Evolutionary conservation across 192 early-diverging fungal species (phyloP).

Genomic region (Rhizophagus clarus): DNA sequence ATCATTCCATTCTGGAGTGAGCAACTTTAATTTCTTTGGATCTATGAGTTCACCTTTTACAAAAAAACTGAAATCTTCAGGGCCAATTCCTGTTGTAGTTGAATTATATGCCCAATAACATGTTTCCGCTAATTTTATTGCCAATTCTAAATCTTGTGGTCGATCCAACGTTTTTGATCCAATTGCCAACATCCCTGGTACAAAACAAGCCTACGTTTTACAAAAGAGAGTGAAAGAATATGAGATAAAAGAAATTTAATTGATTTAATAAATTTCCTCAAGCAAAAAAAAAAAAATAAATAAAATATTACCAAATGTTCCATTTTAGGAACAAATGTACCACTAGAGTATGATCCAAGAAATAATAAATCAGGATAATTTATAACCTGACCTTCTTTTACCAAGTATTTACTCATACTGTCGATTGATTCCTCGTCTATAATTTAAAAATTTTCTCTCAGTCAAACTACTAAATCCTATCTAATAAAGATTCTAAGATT

Average conservation of each 20-base stretch:
- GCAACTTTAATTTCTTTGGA: slow-evolving; percentile 2
- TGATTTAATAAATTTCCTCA: slow-evolving; percentile 20
- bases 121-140: slow-evolving; percentile 42
- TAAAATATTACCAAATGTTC: slow-evolving; percentile 38
- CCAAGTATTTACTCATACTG: slow-evolving; percentile 39
- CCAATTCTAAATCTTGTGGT: slow-evolving; percentile 38
- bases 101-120: slow-evolving; percentile 52
- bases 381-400: slow-evolving; percentile 19
- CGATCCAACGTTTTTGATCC: slow-evolving; percentile 48
- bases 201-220: slow-evolving; percentile 57
- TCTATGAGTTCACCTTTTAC: neutral
- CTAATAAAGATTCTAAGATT: neutral
- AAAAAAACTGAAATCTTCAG: slow-evolving; percentile 48
- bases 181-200: slow-evolving; percentile 52
- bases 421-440: slow-evolving; percentile 37
- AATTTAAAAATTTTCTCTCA: neutral
- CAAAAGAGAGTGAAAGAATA: neutral
- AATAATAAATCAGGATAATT: slow-evolving; percentile 30
- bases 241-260: slow-evolving; percentile 15
- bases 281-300: too few species aligned
- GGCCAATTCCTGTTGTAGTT: slow-evolving; percentile 54
- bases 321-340: slow-evolving; percentile 32
- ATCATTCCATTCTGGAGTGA: slow-evolving; percentile 13
- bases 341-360: slow-evolving; percentile 28
- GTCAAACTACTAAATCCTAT: too few species aligned